phyloP scores from a whole-genome alignment of 306 rosid species.

The Pyrus pyrifolia region DNA sequence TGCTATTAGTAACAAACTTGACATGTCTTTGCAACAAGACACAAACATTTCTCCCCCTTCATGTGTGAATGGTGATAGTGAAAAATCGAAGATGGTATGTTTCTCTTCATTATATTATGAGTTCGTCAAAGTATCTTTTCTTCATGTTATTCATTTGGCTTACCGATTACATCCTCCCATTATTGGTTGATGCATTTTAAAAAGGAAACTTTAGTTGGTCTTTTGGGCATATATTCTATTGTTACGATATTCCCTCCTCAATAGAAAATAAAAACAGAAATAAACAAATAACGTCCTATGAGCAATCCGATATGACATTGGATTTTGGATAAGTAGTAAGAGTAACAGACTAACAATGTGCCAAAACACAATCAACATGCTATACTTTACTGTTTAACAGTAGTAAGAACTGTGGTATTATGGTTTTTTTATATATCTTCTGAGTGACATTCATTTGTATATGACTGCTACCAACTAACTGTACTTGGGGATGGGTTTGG shows the following conservation, averaged over 20 bases:
- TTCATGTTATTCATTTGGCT: not conserved
- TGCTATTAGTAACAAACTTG: conserved; percentile 4
- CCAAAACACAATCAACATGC: not conserved
- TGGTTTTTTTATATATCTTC: not conserved
- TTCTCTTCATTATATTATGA: conserved; percentile 5
- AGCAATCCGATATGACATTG: not conserved
- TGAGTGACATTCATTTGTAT: not conserved
- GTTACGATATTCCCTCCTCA: not conserved
- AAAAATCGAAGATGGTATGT: conserved; percentile 37
- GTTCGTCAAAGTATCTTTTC: not conserved
- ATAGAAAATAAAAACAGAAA: not conserved
- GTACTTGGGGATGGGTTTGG: conserved; percentile 14
- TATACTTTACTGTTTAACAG: not conserved
- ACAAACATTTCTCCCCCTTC: conserved; percentile 10
- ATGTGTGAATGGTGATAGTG: conserved; percentile 13
- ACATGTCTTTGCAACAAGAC: conserved; percentile 14
- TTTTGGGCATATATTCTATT: not conserved
- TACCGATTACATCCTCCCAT: not conserved
- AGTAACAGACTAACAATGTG: not conserved
- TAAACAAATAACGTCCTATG: not conserved
- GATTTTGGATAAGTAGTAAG: not conserved
- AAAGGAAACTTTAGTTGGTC: not conserved
- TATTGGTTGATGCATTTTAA: not conserved
- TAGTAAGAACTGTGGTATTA: not conserved
- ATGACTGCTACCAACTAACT: not conserved